Base-by-base conservation (phyloP, 2,329 filamentous ascomycete genomes). In the Aspergillus niger region DNA sequence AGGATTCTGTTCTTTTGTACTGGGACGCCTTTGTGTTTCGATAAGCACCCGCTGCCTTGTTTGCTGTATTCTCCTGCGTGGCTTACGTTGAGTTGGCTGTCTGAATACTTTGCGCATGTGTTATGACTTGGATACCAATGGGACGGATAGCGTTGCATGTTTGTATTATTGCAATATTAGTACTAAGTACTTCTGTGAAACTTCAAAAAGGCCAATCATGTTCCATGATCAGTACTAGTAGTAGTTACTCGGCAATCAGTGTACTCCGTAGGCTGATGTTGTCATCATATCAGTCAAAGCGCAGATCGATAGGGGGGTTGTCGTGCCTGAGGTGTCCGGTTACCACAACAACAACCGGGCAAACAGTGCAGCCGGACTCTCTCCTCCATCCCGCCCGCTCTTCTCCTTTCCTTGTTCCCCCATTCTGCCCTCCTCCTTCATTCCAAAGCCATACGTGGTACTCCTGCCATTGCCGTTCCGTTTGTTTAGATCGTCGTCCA, bases 331-430 rank as follows among this genome's bases (percentile, higher is more conserved):
- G 53, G 53, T 55, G 53, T 55, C 53, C n/a, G 53, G 65, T 67
- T 67, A 65, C 65, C 64, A 66, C 65, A 67, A 67, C 65, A 66
- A 67, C 65, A 32, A 52, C 39, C 59, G 28, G 43, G 52, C 30
- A 38, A 26, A 57, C 41, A 41, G 57, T 51, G 39, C 51, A 13
- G 53, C 54, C 32, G 26, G 15, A n/a, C 39, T 36, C n/a, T 41
- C 17, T 28, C 20, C 17, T 52, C 53, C 24, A 32, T 47, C 44
- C 36, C 56, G 38, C 52, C 48, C 53, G 51, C 56, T 53, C 59
- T 13, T 59, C 41, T 56, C 30, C 57, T 53, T 56, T 38, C 55
- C 50, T 50, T 50, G 53, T 55, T 30, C 56, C 36, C 51, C 51
- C 47, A 47, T 57, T 38, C 54, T 54, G 57, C 59, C 62, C 59